phyloP scores from a whole-genome alignment of 441 rosid genomes.

The Manihot esculenta region DNA sequence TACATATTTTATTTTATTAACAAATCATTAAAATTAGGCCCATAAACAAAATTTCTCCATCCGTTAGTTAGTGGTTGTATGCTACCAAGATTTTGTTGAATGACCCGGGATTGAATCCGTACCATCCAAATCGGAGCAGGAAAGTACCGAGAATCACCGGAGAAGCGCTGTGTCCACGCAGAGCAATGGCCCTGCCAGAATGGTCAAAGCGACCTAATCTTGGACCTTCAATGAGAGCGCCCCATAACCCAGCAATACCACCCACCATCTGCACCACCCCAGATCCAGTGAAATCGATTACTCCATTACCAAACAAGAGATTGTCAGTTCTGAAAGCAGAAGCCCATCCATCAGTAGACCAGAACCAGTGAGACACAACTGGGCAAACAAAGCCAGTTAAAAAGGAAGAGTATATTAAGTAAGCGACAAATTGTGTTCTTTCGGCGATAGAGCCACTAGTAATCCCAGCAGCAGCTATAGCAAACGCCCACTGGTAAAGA shows the following conservation, averaged over 20 bases:
- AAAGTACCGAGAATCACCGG: slow-evolving; percentile 84
- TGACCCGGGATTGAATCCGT: slow-evolving; percentile 83
- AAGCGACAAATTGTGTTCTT: slow-evolving; percentile 69
- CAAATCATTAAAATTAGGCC: too few relatives aligned
- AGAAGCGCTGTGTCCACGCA: slow-evolving; percentile 83
- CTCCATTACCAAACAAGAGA: slow-evolving; percentile 48
- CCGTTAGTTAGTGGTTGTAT: too few relatives aligned
- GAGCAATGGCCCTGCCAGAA: slow-evolving; percentile 43
- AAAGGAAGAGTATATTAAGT: slow-evolving; percentile 61
- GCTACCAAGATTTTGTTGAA: slow-evolving; percentile 50
- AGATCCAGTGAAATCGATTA: slow-evolving; percentile 70
- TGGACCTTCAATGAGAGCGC: too few relatives aligned
- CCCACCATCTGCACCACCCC: slow-evolving; percentile 80
- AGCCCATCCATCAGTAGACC: slow-evolving; percentile 74
- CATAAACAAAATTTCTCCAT: too few relatives aligned
- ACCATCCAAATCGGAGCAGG: slow-evolving; percentile 82
- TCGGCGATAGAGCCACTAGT: slow-evolving; percentile 76
- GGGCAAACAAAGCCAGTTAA: slow-evolving; percentile 73
- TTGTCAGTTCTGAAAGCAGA: slow-evolving; percentile 35
- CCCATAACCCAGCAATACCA: slow-evolving; percentile 65
- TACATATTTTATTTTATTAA: too few relatives aligned
- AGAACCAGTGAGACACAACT: slow-evolving; percentile 73
- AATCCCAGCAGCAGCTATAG: slow-evolving; percentile 74
- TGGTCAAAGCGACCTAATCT: slow-evolving; percentile 67
- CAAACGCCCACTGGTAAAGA: slow-evolving; percentile 80